These are phyloP conservation scores for Phalaenopsis equestris DNA, from an alignment of 106 monocot species.

Conservation along the genomic window DNA sequence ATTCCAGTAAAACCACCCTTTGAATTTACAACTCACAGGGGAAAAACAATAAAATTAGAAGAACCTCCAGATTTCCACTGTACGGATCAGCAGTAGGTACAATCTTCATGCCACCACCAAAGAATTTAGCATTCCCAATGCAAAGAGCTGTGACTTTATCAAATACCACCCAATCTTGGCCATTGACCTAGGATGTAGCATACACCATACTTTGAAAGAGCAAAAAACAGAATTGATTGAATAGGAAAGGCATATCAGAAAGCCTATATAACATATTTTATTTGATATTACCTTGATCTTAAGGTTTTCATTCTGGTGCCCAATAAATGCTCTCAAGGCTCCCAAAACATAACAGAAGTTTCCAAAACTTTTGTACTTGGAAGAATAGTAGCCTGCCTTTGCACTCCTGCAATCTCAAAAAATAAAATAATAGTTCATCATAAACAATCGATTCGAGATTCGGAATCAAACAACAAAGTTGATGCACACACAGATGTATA, in stretches of 20 bases:
- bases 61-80: slow-evolving; percentile 82
- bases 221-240: background rate
- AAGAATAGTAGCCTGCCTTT: slow-evolving; percentile 88
- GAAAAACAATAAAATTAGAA: background rate
- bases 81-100: slow-evolving; percentile 64
- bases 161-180: slow-evolving; percentile 63
- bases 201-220: background rate
- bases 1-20: background rate
- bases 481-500: slow-evolving; percentile 74
- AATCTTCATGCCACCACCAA: slow-evolving; percentile 96
- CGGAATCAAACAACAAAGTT: background rate
- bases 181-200: slow-evolving; percentile 43
- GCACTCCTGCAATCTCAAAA: slow-evolving; percentile 63
- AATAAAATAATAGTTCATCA: background rate
- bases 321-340: slow-evolving; percentile 73
- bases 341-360: slow-evolving; percentile 94
- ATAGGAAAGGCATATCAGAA: slow-evolving; percentile 1
- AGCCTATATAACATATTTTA: background rate
- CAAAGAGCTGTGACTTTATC: slow-evolving; percentile 78
- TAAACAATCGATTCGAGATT: background rate
- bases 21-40: background rate
- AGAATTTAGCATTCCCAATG: slow-evolving; percentile 95
- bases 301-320: slow-evolving; percentile 71
- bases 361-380: slow-evolving; percentile 85
- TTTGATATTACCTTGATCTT: slow-evolving; percentile 72